Evolutionary conservation across 2,329 filamentous ascomycete species (phyloP), one percentile per base, ranked within the genome.

Genomic region (Exophiala sideris): DNA sequence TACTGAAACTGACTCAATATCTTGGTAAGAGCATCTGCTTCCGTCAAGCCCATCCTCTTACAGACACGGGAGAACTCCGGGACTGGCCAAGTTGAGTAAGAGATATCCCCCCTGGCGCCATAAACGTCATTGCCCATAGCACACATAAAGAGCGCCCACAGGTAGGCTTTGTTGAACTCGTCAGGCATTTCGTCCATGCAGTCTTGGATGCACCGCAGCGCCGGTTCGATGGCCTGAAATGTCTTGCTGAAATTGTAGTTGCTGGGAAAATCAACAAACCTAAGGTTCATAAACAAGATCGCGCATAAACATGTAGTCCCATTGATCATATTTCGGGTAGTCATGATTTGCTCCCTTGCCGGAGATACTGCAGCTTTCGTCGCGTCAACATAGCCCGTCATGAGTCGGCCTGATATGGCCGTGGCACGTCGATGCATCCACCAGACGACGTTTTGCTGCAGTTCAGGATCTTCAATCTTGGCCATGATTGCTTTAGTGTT

Each of bases 211-310:
- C 41, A 18, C 3, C 33, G 42, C n/a, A 56, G 38, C 11, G 45
- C 32, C n/a, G 45, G 39, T 39, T 51, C 53, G 24, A 56, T 56
- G 29, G 34, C 42, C 14, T 48, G 48, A 40, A 45, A 56, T 9
- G 48, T 44, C n/a, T 41, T 48, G 45, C 48, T 56, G 42, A 56
- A 56, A 34, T 56, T 56, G 48, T 52, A 56, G 36, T 56, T 56
- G 36, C 35, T 51, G 29, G 53, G 44, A 35, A 44, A 39, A 16
- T 56, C 48, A 12, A 47, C 14, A 38, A 51, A 56, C 18, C 35
- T 41, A 11, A 56, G 41, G 32, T 56, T 56, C 53, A 56, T 56
- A 7, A 51, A 52, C 35, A 56, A 36, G 20, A 56, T 56, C n/a
- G 16, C 48, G 33, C 18, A 51, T 3, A 56, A 42, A 20, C 44